phyloP scores from a whole-genome alignment of 495 filamentous ascomycete species.

The Penicillium flavigenum region DNA sequence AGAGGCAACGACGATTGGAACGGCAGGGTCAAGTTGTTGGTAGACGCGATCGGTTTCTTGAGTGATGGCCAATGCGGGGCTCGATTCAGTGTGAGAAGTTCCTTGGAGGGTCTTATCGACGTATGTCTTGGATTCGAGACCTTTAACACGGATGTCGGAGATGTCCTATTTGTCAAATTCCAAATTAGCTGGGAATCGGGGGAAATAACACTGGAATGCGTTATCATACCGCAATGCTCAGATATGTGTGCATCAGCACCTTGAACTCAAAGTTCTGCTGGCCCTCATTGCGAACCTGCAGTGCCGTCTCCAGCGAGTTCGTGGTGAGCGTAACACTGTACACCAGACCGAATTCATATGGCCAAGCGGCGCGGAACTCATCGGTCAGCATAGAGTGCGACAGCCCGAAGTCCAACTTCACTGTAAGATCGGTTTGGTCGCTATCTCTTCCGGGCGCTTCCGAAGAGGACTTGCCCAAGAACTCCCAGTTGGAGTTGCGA shows the following conservation, averaged over 20 bases:
- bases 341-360: conserved; percentile 81
- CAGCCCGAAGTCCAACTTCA: conserved; percentile 95
- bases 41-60: conserved; percentile 85
- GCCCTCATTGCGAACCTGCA: conserved; percentile 83
- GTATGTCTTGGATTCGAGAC: conserved; percentile 72
- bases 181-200: background rate
- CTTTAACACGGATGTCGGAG: conserved; percentile 61
- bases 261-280: conserved; percentile 82
- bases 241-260: conserved; percentile 87
- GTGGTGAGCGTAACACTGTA: conserved; percentile 85
- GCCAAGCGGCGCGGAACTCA: conserved; percentile 65
- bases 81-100: conserved; percentile 56
- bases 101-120: conserved; percentile 74
- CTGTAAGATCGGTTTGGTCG: conserved; percentile 55
- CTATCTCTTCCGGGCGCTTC: conserved; percentile 55
- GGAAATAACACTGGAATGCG: background rate
- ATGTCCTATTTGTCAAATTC: conserved; percentile 60
- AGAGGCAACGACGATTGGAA: conserved; percentile 53
- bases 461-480: conserved; percentile 63
- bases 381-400: conserved; percentile 66
- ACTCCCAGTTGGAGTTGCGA: conserved; percentile 70
- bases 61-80: conserved; percentile 55
- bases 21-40: conserved; percentile 58
- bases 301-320: conserved; percentile 72
- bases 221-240: conserved; percentile 68